Base-by-base conservation (phyloP, 257 asterid species). In the Primulina huaijiensis region DNA sequence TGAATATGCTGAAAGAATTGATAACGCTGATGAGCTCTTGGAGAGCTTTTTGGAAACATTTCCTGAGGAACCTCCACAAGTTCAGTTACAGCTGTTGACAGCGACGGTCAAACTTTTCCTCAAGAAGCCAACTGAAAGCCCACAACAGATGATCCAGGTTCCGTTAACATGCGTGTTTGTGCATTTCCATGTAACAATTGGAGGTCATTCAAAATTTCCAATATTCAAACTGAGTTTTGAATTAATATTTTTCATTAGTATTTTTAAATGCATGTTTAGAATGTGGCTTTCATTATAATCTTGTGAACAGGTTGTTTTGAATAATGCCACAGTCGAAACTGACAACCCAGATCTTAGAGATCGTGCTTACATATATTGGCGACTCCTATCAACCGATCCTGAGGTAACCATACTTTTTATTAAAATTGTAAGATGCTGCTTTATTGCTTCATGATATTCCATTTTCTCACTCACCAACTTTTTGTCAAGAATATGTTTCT, bases 351-450 rank as follows among this genome's bases (percentile, higher is more conserved):
- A 94, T 85, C 86, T 94, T 81, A 83, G 99, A 72, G 99, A 94
- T 80, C 97, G 99, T 72, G 99, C 99, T 43, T 94, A 94, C 78
- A 94, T 94, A 75, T 94, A 94, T 78, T 94, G 99, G 99, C 98
- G 99, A 60, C 97, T 94, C 76, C 96, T 94, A 58, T 94, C 99
- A 67, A 89, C 99, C 59, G 99, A 94, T 76, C 99, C 99, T 7
- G 99, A 94, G 98, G 99, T 94, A 77, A 50, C 87, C 82, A 56
- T 70, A 21, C 23, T 59, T 62, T 68, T 76, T 62, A 60, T 59
- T 73, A 37, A 52, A 64, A 68, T 55, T 40, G 23, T 35, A n/a
- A 72, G 65, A 66, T 37, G 35, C 63, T 74, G 55, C 69, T 63
- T 53, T 64, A 40, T 64, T 74, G 62, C 55, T 76, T 37, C 69